These are phyloP conservation scores for Saururus chinensis DNA, from an alignment of 164 flowering plant species.

Conservation along the genomic window DNA sequence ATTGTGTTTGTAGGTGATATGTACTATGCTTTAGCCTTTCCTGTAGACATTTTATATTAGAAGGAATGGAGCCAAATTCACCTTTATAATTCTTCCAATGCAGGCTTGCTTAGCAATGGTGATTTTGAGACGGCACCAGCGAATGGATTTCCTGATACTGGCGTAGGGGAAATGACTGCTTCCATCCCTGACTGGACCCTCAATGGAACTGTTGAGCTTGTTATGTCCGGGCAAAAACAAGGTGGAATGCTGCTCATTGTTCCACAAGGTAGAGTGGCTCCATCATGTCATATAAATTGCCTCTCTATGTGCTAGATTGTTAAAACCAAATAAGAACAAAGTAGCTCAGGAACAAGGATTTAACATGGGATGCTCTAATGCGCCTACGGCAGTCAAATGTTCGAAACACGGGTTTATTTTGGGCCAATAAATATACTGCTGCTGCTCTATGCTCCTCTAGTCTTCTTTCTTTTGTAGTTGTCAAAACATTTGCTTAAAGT, in stretches of 20 bases:
- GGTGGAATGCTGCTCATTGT: slow-evolving; percentile 96
- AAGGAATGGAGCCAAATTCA: background rate
- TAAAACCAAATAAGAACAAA: background rate
- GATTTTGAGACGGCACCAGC: slow-evolving; percentile 82
- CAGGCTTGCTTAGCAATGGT: slow-evolving; percentile 72
- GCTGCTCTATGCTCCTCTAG: too few species aligned
- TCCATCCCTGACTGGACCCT: slow-evolving; percentile 61
- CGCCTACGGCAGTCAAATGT: too few species aligned
- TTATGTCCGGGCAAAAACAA: slow-evolving; percentile 67
- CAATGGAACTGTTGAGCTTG: slow-evolving; percentile 83
- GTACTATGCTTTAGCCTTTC: too few species aligned
- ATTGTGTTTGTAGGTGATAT: too few species aligned
- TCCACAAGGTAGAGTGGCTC: slow-evolving; percentile 21
- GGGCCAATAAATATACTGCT: too few species aligned
- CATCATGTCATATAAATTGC: background rate
- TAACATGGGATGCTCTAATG: too few species aligned
- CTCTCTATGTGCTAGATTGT: background rate
- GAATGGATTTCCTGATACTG: slow-evolving; percentile 50
- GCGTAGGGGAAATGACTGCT: slow-evolving; percentile 26
- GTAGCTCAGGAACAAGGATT: background rate
- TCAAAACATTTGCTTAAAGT: too few species aligned
- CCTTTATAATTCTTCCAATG: background rate
- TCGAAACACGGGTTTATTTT: too few species aligned
- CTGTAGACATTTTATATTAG: too few species aligned
- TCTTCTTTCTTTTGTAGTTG: too few species aligned